Evolutionary conservation across 805 yeast species (phyloP).

Genomic region (Debaryomyces maramus): DNA sequence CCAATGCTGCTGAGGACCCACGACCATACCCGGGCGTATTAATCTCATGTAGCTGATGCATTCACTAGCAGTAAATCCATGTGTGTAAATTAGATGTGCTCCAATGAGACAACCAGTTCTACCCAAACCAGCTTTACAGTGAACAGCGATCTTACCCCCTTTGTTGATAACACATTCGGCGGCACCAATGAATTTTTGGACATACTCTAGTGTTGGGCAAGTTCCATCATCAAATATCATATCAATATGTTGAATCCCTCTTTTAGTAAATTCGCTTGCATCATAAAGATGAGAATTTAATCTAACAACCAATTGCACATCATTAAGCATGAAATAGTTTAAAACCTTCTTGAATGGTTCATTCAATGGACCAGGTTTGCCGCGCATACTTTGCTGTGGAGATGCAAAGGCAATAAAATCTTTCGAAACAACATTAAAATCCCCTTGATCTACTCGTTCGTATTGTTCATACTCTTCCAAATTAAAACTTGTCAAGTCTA

Average conservation of each 20-base stretch:
- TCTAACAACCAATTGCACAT: constrained; percentile 88
- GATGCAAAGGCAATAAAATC: constrained; percentile 98
- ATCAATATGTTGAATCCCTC: constrained; percentile 87
- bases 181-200: constrained; percentile 90
- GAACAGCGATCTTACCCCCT: constrained; percentile 97
- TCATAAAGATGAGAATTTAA: constrained; percentile 91
- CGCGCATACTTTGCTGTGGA: constrained; percentile 63
- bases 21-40: constrained; percentile 99
- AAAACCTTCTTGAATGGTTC: constrained; percentile 82
- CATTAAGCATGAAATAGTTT: constrained; percentile 66
- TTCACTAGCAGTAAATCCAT: constrained; percentile 95
- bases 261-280: constrained; percentile 73
- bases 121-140: constrained; percentile 97
- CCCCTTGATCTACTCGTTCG: constrained; percentile 96
- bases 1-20: constrained; percentile 99
- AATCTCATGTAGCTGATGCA: constrained; percentile 96
- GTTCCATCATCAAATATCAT: constrained; percentile 98
- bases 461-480: constrained; percentile 92
- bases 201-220: constrained; percentile 93
- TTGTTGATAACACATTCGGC: constrained; percentile 83
- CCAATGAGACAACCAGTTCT: constrained; percentile 98
- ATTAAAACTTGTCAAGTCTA: constrained; percentile 83
- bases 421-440: constrained; percentile 85
- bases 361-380: constrained; percentile 51
- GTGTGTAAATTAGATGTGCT: constrained; percentile 92